A percentile compares a stretch with the other conserved stretches of the same genome.
phyloP scores from a whole-genome alignment of 345 rosid genomes.

The Sisymbrium irio region DNA sequence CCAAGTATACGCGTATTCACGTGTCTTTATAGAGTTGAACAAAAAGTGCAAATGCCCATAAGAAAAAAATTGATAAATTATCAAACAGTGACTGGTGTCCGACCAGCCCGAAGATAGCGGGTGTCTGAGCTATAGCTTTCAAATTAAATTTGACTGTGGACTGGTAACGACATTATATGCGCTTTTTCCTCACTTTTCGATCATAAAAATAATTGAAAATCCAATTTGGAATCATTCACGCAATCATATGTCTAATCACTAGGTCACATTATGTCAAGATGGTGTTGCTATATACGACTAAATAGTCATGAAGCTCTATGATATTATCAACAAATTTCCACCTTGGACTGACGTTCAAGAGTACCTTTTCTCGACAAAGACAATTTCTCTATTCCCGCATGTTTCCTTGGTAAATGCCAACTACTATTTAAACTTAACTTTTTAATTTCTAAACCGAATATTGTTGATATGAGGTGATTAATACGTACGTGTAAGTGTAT shows the following conservation, averaged over 20 bases:
- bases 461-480: slow-evolving; percentile 4
- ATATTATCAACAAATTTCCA: slow-evolving; percentile 10
- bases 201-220: neutral
- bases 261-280: slow-evolving; percentile 24
- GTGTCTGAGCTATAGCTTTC: slow-evolving; percentile 26
- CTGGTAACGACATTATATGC: slow-evolving; percentile 7
- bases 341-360: neutral
- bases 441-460: neutral
- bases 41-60: slow-evolving; percentile 20
- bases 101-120: slow-evolving; percentile 24
- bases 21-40: slow-evolving; percentile 12
- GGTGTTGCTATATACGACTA: neutral
- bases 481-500: neutral
- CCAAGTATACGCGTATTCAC: neutral
- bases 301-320: neutral
- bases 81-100: slow-evolving; percentile 20
- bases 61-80: slow-evolving; percentile 7
- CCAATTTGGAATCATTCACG: neutral
- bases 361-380: slow-evolving; percentile 11
- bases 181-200: neutral
- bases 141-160: slow-evolving; percentile 21
- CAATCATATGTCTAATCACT: slow-evolving; percentile 26
- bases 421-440: neutral
- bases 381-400: neutral
- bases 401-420: neutral